Evolutionary conservation across 768 basidiomycete species (phyloP), one percentile per base, ranked within the genome.

Genomic region (Infundibulicybe gibba): DNA sequence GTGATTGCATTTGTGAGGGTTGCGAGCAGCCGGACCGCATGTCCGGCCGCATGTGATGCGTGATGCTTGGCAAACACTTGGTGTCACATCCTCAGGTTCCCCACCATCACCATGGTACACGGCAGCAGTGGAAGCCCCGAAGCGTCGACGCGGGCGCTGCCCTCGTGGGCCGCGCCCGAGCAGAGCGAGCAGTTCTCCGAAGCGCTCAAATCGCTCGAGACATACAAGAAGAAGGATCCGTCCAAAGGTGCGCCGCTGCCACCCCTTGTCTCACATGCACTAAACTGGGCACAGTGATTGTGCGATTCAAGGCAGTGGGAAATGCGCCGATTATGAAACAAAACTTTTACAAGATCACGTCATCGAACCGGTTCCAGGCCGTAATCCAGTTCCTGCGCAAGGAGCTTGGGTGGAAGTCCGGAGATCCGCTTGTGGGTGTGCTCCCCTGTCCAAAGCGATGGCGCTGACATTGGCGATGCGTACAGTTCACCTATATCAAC

Each of bases 261-360:
- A 14, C 15, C 14, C 5, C n/a, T 21, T 37, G 25, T 32, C 11
- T 16, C 43, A 14, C 44, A 11, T 32, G 30, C 35, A 19, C 32
- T 31, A 8, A 3, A 8, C 42, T 38, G 41, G 41, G 47, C n/a
- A 10, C 62, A 98, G 95, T 97, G 43, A 85, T 97, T 51, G 91
- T 99, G 9, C 85, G 94, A 38, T 99, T 99, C 80, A 94, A 94
- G 63, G 94, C 95, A 2, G 90, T 97, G 9, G 95, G 95, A 40
- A 94, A 95, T 57, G 95, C 94, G 1, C 95, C 95, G 0, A 94
- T 99, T 58, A 97, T 99, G 94, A 94, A 89, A 69, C 91, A 95
- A 69, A 97, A 95, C 70, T 90, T 94, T 57, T 97, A 93, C 81
- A 95, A 94, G 75, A 94, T 97, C 59, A 93, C 94, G 0, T 89